Evolutionary conservation across 106 monocot species (phyloP).

Genomic region (Xerophyta viscosa): DNA sequence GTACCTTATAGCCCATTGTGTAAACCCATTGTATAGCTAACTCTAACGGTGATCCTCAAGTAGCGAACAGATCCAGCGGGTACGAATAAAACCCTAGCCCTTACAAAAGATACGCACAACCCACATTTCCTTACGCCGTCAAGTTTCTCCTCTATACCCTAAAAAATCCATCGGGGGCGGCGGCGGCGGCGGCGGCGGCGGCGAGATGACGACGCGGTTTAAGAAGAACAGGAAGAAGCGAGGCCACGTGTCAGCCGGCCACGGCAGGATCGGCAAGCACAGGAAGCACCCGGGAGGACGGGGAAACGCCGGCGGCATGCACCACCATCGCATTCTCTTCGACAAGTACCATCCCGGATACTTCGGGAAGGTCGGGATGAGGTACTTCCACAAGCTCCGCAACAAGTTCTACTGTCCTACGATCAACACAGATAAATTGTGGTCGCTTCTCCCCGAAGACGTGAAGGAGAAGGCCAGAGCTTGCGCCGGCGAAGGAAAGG

Average conservation of each 20-base stretch:
- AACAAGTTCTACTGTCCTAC: conserved; percentile 76
- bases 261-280: conserved; percentile 72
- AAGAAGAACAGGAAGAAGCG: conserved; percentile 81
- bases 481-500: conserved; percentile 7
- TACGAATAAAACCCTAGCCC: too few relatives aligned
- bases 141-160: too few relatives aligned
- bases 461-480: conserved; percentile 34
- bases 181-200: not conserved
- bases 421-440: conserved; percentile 47
- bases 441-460: conserved; percentile 54
- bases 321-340: conserved; percentile 86
- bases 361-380: conserved; percentile 91
- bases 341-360: conserved; percentile 93
- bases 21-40: too few relatives aligned
- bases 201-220: conserved; percentile 46
- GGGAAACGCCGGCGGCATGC: conserved; percentile 87
- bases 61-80: too few relatives aligned
- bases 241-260: conserved; percentile 64
- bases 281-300: conserved; percentile 76
- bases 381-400: conserved; percentile 76
- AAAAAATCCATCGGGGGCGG: too few relatives aligned
- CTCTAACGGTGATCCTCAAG: too few relatives aligned
- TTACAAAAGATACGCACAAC: too few relatives aligned
- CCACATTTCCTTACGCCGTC: too few relatives aligned
- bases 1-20: too few relatives aligned